A percentile compares a stretch with the other conserved stretches of the same genome.
Evolutionary conservation across 2,329 filamentous ascomycete genomes (phyloP).

Genomic region (Ophiocordyceps camponoti-saundersi): DNA sequence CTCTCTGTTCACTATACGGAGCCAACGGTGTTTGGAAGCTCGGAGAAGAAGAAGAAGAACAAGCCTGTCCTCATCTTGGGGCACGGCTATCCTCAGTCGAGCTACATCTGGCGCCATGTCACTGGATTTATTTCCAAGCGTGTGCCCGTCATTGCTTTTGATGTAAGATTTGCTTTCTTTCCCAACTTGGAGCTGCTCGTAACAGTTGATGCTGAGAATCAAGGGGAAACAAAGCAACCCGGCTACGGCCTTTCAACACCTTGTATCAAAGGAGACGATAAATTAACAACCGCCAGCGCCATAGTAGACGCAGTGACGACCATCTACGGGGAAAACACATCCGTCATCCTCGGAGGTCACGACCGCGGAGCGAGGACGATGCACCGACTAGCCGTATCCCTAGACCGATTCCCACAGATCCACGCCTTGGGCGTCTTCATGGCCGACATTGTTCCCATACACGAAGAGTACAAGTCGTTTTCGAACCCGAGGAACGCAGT

Average conservation of each 20-base stretch:
- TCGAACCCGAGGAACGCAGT: not conserved
- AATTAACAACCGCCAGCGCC: not conserved
- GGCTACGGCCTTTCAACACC: not conserved
- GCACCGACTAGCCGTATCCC: not conserved
- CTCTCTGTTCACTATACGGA: not conserved
- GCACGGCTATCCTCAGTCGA: not conserved
- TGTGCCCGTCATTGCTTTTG: not conserved
- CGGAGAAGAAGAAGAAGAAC: not conserved
- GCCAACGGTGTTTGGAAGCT: not conserved
- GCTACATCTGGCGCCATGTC: not conserved
- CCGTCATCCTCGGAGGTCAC: not conserved
- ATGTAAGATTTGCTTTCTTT: not conserved
- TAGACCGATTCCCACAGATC: not conserved
- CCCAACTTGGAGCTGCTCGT: no score
- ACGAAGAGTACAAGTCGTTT: not conserved
- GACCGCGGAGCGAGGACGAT: not conserved
- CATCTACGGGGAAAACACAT: not conserved
- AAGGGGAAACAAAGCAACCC: not conserved
- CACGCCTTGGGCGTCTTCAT: not conserved
- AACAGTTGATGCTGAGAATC: no score
- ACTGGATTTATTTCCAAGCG: not conserved
- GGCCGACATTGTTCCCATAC: not conserved
- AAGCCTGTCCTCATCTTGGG: not conserved
- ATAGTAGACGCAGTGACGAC: not conserved
- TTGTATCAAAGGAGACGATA: not conserved